Conservation (phyloP, 441 rosid genomes). For the Corymbia citriodora region DNA sequence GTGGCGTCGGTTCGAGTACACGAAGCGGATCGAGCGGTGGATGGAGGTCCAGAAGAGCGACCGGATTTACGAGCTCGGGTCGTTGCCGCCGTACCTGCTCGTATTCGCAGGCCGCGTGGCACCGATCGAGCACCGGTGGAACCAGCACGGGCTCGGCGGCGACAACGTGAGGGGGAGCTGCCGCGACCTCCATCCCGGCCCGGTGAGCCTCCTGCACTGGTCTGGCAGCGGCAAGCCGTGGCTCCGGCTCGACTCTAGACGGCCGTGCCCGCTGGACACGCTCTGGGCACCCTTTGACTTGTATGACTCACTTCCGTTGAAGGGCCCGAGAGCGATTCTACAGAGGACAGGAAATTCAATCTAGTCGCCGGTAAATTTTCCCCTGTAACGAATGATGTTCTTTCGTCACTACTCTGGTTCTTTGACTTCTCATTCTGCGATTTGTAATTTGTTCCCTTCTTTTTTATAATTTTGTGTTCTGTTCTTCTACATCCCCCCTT, state of each 20-base stretch:
- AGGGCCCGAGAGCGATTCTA: not conserved
- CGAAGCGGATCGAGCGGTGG: not conserved
- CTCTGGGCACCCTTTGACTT: not conserved
- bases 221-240: not conserved
- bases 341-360: not conserved
- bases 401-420: not conserved
- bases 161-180: not conserved
- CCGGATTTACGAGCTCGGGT: not conserved
- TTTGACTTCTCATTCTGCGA: not conserved
- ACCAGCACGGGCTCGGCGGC: not conserved
- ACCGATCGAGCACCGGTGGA: constrained; percentile 1
- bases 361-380: not conserved
- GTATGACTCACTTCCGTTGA: not conserved
- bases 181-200: not conserved
- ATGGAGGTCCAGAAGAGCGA: not conserved
- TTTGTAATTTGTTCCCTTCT: not conserved
- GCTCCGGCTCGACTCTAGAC: not conserved
- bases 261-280: not conserved
- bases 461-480: not conserved
- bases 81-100: not conserved
- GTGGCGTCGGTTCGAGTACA: not conserved
- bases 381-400: not conserved
- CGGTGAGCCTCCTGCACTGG: not conserved
- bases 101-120: not conserved
- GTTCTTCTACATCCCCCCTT: not conserved